These are phyloP conservation scores for Didymella arachidicola DNA, from an alignment of 2,329 filamentous ascomycete genomes.

Conservation along the genomic window DNA sequence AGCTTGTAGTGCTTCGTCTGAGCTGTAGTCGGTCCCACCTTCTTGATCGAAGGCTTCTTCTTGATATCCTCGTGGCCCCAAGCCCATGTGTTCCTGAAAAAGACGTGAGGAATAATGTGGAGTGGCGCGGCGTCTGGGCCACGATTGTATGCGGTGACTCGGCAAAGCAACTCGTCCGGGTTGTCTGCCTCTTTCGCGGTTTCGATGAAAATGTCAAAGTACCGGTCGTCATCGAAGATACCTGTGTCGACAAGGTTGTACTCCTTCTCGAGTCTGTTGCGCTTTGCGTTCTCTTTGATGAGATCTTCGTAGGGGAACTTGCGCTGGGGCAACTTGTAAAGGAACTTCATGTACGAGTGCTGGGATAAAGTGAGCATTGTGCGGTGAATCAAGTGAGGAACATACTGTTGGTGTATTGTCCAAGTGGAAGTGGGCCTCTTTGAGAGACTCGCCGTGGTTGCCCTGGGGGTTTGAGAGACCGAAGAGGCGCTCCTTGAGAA, in stretches of 20 bases:
- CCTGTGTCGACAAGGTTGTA: slow-evolving; percentile 93
- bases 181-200: slow-evolving; percentile 94
- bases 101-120: slow-evolving; percentile 92
- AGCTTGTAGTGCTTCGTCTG: slow-evolving; percentile 81
- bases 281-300: slow-evolving; percentile 80
- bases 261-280: slow-evolving; percentile 79
- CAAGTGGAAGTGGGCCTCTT: slow-evolving; percentile 94
- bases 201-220: slow-evolving; percentile 98
- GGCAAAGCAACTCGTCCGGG: slow-evolving; percentile 89
- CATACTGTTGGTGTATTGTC: slow-evolving; percentile 84
- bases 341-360: slow-evolving; percentile 99
- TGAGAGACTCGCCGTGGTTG: slow-evolving; percentile 96
- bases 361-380: slow-evolving; percentile 52
- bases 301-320: slow-evolving; percentile 92
- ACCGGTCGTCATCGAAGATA: slow-evolving; percentile 84
- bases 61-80: slow-evolving; percentile 83
- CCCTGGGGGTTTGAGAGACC: slow-evolving; percentile 95
- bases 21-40: slow-evolving; percentile 70
- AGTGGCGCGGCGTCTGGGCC: slow-evolving; percentile 88
- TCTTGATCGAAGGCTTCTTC: slow-evolving; percentile 80
- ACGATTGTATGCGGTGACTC: slow-evolving; percentile 95
- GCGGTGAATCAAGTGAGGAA: slow-evolving; percentile 48
- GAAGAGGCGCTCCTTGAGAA: slow-evolving; percentile 93
- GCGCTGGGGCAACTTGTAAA: slow-evolving; percentile 96
- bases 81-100: slow-evolving; percentile 97